Base-by-base conservation (phyloP, 139 green algal species). In the Zygnema cylindricum region DNA sequence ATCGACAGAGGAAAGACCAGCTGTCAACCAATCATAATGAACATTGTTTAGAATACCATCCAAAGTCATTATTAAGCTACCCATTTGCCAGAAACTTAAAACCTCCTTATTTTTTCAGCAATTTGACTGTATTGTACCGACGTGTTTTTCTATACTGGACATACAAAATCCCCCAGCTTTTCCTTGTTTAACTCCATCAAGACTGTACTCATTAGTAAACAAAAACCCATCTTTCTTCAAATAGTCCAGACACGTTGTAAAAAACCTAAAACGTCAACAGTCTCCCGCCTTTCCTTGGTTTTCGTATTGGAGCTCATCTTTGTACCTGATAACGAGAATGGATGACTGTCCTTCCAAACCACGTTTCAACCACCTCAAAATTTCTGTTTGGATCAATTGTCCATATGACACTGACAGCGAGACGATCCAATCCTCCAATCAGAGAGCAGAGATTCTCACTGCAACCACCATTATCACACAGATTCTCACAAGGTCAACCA, bases 321-420 rank as follows among this genome's bases (percentile, higher is more conserved):
- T 93, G 90, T 49, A 97, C 93, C 92, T 97, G 92, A 81, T 96
- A 91, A 22, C 90, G 69, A 0, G 84, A 94, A 21, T 89, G 87
- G 85, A 98, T 98, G 49, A 98, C 84, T 32, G 87, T 95, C 21
- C 94, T 90, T 0, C 95, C 94, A 2, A 95, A 92, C 94, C 96
- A 97, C 41, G 88, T 38, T 25, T 85, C 86, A 55, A 86, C 33
- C 30, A 95, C 86, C 23, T 55, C 54, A 7, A 93, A 90, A 0
- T 22, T 86, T 78, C 33, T 0, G 0, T 54, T 25, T 38, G 89
- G 91, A 0, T 95, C 97, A 76, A 98, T 92, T 90, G 96, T 95
- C 97, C 97, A 99, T 57, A 96, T 91, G 7, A 98, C 92, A 33
- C 93, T 96, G 89, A 99, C 96, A 1, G 97, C 93, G n/a, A 99